Conservation (phyloP, 2,329 filamentous ascomycete species). For the Chrysoporthe deuterocubensis region DNA sequence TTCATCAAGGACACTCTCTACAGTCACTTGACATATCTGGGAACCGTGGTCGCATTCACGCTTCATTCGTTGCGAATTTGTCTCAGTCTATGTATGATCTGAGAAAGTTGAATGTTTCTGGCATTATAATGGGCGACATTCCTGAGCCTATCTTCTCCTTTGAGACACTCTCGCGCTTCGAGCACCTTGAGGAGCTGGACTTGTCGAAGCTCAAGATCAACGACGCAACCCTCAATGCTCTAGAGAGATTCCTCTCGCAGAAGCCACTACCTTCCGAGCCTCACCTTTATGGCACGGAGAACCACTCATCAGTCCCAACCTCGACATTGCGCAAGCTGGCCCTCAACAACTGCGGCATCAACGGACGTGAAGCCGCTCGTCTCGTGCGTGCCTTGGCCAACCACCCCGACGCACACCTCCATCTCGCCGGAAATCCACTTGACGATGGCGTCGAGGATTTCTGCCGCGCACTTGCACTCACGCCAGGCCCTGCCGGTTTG, state of each 20-base stretch:
- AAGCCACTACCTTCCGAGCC: constrained; percentile 22
- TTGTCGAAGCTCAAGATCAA: constrained; percentile 60
- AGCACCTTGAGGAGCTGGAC: constrained; percentile 58
- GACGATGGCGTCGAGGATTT: constrained; percentile 57
- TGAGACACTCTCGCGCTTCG: constrained; percentile 45
- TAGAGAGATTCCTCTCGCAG: constrained; percentile 49
- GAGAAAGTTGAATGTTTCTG: constrained; percentile 53
- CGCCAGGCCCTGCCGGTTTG: constrained; percentile 53
- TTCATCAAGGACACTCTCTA: constrained; percentile 49
- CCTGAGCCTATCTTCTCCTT: constrained; percentile 52
- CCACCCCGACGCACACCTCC: constrained; percentile 51
- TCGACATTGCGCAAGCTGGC: constrained; percentile 50
- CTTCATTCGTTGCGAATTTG: constrained; percentile 49
- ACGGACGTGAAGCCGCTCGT: constrained; percentile 52
- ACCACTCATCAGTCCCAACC: constrained; percentile 28
- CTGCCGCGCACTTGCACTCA: constrained; percentile 50
- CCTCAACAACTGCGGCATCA: constrained; percentile 58
- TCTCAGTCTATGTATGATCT: constrained; percentile 50
- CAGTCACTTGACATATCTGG: constrained; percentile 56
- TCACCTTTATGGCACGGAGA: background rate
- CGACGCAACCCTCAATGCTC: constrained; percentile 49
- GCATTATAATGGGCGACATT: constrained; percentile 52
- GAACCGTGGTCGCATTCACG: constrained; percentile 56
- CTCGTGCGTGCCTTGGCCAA: constrained; percentile 56
- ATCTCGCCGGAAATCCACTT: constrained; percentile 56